phyloP scores from a whole-genome alignment of 2,329 filamentous ascomycete species.

The Emericellopsis atlantica region DNA sequence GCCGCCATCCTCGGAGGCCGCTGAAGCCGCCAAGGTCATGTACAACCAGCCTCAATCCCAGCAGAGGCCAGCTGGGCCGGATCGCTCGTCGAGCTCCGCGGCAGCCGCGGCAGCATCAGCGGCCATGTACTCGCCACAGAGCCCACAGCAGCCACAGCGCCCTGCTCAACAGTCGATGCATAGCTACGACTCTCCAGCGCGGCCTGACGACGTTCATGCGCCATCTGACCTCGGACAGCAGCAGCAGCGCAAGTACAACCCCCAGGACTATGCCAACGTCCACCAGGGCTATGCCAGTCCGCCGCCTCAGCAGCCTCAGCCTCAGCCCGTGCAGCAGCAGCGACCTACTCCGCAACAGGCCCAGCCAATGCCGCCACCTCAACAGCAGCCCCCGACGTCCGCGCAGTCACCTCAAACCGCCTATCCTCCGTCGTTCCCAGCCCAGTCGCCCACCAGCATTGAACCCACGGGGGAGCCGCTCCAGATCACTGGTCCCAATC shows the following conservation, averaged over 20 bases:
- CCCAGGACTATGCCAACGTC: slow-evolving; percentile 59
- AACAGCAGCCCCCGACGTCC: slow-evolving; percentile 16
- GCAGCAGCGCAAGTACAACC: slow-evolving; percentile 60
- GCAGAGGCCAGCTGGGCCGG: slow-evolving; percentile 21
- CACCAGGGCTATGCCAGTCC: slow-evolving; percentile 28
- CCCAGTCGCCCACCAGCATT: slow-evolving; percentile 10
- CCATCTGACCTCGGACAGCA: slow-evolving; percentile 19
- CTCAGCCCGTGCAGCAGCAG: slow-evolving; percentile 21
- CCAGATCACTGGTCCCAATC: slow-evolving; percentile 16
- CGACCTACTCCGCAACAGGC: slow-evolving; percentile 17
- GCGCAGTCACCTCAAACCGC: slow-evolving; percentile 21
- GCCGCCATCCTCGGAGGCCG: slow-evolving; percentile 31
- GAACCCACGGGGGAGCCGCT: slow-evolving; percentile 9
- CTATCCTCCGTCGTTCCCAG: slow-evolving; percentile 10
- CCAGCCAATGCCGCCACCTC: slow-evolving; percentile 18
- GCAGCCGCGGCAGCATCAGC: slow-evolving; percentile 43
- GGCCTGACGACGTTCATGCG: slow-evolving; percentile 21
- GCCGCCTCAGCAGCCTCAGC: slow-evolving; percentile 5
- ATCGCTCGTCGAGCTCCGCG: slow-evolving; percentile 38
- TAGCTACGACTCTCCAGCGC: slow-evolving; percentile 14
- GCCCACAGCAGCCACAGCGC: slow-evolving; percentile 14
- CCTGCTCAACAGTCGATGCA: slow-evolving; percentile 21
- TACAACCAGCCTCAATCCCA: slow-evolving; percentile 41
- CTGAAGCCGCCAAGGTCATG: slow-evolving; percentile 52
- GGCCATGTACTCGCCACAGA: slow-evolving; percentile 34